Base-by-base conservation (phyloP, 1,284 basidiomycete genomes). In the Cutaneotrichosporon dermatis region DNA sequence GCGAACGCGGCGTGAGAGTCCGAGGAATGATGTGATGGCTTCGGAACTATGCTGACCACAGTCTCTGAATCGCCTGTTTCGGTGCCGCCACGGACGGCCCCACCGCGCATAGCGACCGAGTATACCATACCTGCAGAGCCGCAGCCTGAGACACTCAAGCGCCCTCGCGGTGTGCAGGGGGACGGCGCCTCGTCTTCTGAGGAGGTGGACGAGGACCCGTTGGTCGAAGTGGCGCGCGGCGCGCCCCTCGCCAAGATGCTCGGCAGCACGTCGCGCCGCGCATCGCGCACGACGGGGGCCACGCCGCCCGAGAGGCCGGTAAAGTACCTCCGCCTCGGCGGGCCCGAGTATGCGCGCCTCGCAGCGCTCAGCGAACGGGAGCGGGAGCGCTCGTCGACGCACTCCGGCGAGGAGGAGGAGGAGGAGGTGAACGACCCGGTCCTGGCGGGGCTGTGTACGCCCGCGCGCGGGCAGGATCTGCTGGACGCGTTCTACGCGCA, bases 401-500 rank as follows among this genome's bases (percentile, higher is more conserved):
- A 25, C 25, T 25, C 25, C 25, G 25, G n/a, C 50, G 40, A 41
- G 16, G 16, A 35, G 16, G 4, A 25, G 4, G 13, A 16, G 12
- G 6, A 43, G 25, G 40, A 42, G 4, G 33, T 25, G 4, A 41
- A 44, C 8, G 72, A 75, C 53, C 63, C 68, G 4, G 65, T 75
- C 13, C 67, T 67, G n/a, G 59, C 70, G 77, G 85, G 84, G 51
- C 82, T 89, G 62, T 85, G 92, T 51, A 77, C 85, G 8, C 88
- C 90, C 72, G 79, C 80, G 36, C 88, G 90, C 69, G 91, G 88
- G 4, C 85, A 85, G 56, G 85, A 89, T 59, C 77, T 92, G 43
- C 91, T 91, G 74, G 83, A 84, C 37, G 54, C 64, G 60, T 91
- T 88, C 73, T 92, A 89, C 75, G 83, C 85, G 86, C 61, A 88